A percentile compares a stretch with the other conserved stretches of the same genome.
These are phyloP conservation scores for Pythium aristosporum DNA, from an alignment of 352 stramenopile species.

Conservation along the genomic window DNA sequence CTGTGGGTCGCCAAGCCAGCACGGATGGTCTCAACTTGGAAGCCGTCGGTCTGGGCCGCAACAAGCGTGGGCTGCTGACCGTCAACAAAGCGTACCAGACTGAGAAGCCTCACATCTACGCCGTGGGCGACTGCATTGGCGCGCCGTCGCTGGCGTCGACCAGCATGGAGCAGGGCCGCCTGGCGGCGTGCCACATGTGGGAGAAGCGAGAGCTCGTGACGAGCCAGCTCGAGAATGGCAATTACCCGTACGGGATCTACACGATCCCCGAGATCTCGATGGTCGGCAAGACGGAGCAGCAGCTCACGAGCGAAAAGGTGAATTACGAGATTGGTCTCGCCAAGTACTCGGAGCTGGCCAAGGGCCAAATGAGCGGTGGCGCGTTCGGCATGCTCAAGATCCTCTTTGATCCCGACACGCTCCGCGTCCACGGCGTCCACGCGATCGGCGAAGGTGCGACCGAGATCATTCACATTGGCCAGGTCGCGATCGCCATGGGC, in stretches of 20 bases:
- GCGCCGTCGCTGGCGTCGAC: slow-evolving; percentile 88
- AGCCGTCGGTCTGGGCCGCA: slow-evolving; percentile 64
- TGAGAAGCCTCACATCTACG: slow-evolving; percentile 55
- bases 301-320: slow-evolving; percentile 71
- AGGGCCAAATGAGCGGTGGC: slow-evolving; percentile 82
- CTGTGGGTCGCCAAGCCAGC: slow-evolving; percentile 79
- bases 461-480: slow-evolving; percentile 90
- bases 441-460: slow-evolving; percentile 83
- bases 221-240: slow-evolving; percentile 33
- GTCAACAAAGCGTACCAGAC: slow-evolving; percentile 29
- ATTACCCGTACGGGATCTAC: slow-evolving; percentile 87
- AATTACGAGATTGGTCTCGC: slow-evolving; percentile 79
- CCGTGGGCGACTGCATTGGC: slow-evolving; percentile 88
- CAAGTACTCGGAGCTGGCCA: slow-evolving; percentile 82
- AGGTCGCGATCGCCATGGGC: slow-evolving; percentile 83
- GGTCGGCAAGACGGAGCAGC: slow-evolving; percentile 88
- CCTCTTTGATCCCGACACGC: slow-evolving; percentile 77
- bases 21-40: slow-evolving; percentile 83
- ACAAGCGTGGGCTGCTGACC: slow-evolving; percentile 83
- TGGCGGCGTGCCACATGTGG: slow-evolving; percentile 88
- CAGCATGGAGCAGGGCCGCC: slow-evolving; percentile 89
- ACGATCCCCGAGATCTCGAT: slow-evolving; percentile 89
- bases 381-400: slow-evolving; percentile 83
- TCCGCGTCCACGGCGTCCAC: slow-evolving; percentile 78
- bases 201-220: slow-evolving; percentile 4